Base-by-base conservation (phyloP, 345 rosid species). In the Citrus australasica region DNA sequence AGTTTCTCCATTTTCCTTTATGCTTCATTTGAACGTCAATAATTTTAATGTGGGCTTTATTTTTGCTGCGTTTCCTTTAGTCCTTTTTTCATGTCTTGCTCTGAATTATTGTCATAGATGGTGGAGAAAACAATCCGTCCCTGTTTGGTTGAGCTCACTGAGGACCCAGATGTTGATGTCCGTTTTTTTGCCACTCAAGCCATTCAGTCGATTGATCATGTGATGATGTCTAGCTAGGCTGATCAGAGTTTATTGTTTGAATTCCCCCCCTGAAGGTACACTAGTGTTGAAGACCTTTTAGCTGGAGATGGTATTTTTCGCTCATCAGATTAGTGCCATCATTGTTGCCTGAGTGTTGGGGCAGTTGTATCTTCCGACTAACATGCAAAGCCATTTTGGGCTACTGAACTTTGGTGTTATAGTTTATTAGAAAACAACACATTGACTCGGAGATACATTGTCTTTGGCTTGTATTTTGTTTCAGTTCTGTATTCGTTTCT, bases 81-180 rank as follows among this genome's bases (percentile, higher is more conserved):
- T 71, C 28, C 40, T 28, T 17, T 71, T 30, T 30, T 51, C 21
- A 53, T 55, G 24, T 28, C 16, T 14, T 4, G 30, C 8, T 42
- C 16, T 22, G 37, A 48, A 51, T 37, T 22, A 19, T 46, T 73
- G 70, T 76, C 7, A 46, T 82, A 93, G 98, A 92, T 85, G 83
- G 94, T 84, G 79, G 98, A 93, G 89, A 92, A 87, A 77, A 87
- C 85, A 65, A 91, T 95, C 60, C 87, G 91, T 38, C 92, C 98
- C 10, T 88, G 94, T 79, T 86, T 93, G 84, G 94, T 91, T 40
- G 98, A 93, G 83, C 88, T 95, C 38, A 88, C 92, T 19, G 98
- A 93, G 84, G 98, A 95, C 75, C 95, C 98, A 17, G 98, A 95
- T 51, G 98, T 92, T 30, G 98, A 93, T 85, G 98, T 95, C 55